Base-by-base conservation (phyloP, 441 rosid species). In the Gossypium lobatum region DNA sequence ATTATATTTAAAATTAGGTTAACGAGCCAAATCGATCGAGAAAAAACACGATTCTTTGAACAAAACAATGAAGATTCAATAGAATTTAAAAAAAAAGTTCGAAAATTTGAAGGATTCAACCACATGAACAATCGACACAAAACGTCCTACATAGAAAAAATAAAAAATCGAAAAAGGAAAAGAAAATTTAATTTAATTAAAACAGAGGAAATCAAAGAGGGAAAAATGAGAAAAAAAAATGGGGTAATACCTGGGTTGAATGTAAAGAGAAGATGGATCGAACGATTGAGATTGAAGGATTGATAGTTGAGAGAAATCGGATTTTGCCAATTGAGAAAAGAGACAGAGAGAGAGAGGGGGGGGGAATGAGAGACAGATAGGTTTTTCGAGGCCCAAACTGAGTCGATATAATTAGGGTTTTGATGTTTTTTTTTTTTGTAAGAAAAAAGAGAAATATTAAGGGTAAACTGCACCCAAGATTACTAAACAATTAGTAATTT, bases 321-420 rank as follows among this genome's bases (percentile, higher is more conserved):
- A 48, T 7, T 37, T 37, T 23, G 59, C 42, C 23, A 50, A 45
- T 1, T 37, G 45, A 37, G 45, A 61, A 31, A 42, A 45, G 42
- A 34, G 39, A 34, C 39, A 64, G 0, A 25, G 37, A 53, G 53
- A 74, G 71, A 5, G 75, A 20, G 20, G 45, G 54, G 20, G 2
- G 52, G 79, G 61, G 3, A 23, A 34, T 34, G 45, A 37, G 45
- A 37, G 45, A 37, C 9, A 34, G 45, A 75, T 57, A 78, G 83
- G 80, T 62, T 37, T 76, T 79, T 83, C 78, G 88, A 83, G 85
- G 85, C 79, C 73, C 67, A 78, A 82, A 82, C 81, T 78, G 82
- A 82, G 80, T 78, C 72, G 70, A 74, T 60, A 54, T 65, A 73
- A 65, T 79, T 79, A 80, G 85, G 88, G 86, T 80, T 85, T 34